Evolutionary conservation across 2,329 filamentous ascomycete genomes (phyloP).

Genomic region (Paraphaeosphaeria minitans): DNA sequence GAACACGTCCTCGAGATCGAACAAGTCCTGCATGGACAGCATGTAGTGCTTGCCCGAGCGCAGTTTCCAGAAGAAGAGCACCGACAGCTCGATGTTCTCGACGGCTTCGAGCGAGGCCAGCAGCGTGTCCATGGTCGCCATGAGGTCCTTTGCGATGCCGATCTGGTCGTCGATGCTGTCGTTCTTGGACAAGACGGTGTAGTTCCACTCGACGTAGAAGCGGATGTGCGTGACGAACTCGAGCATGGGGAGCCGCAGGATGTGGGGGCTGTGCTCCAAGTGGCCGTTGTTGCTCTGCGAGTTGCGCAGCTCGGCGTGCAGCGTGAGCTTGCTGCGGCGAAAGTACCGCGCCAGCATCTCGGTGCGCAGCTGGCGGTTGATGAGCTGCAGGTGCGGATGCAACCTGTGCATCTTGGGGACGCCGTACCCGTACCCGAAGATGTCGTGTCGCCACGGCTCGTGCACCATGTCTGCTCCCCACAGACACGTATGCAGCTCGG

Average conservation of each 20-base stretch:
- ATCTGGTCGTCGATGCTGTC: constrained; percentile 36
- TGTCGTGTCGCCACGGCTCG: constrained; percentile 43
- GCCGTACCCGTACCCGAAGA: constrained; percentile 35
- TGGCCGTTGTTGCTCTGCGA: constrained; percentile 34
- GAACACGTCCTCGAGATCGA: constrained; percentile 43
- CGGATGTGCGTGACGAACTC: constrained; percentile 35
- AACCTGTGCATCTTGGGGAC: constrained; percentile 31
- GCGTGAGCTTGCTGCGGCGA: constrained; percentile 34
- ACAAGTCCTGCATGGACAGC: constrained; percentile 43
- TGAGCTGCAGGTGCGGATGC: constrained; percentile 30
- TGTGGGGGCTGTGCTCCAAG: constrained; percentile 43
- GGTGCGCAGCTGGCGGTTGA: constrained; percentile 39
- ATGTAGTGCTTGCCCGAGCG: constrained; percentile 39
- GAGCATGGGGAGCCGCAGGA: constrained; percentile 37
- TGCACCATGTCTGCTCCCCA: constrained; percentile 43
- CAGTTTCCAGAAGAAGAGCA: constrained; percentile 45
- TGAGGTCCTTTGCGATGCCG: constrained; percentile 37
- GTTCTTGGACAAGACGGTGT: constrained; percentile 30
- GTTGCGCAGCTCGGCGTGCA: constrained; percentile 44
- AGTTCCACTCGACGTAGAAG: constrained; percentile 46
- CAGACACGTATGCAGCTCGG: constrained; percentile 42
- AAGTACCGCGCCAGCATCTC: constrained; percentile 39
- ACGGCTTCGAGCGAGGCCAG: constrained; percentile 29
- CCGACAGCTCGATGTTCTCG: constrained; percentile 37
- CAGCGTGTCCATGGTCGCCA: constrained; percentile 40